phyloP scores from a whole-genome alignment of 83 land plant species.

The Thuja plicata region DNA sequence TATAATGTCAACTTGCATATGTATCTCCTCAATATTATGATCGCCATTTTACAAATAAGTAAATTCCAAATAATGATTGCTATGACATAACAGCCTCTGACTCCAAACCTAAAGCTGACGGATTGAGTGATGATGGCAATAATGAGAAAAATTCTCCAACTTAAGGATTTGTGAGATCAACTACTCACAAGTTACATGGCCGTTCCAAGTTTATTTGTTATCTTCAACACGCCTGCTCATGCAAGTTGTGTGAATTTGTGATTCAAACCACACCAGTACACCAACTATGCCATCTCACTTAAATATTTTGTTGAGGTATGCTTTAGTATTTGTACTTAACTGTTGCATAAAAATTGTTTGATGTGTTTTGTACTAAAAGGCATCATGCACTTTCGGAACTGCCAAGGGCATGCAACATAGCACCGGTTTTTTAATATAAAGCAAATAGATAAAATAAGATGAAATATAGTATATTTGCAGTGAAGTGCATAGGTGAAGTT shows the following conservation, averaged over 20 bases:
- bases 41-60: background rate
- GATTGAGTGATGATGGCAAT: background rate
- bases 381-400: background rate
- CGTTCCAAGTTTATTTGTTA: background rate
- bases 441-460: background rate
- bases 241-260: background rate
- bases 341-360: too few relatives aligned
- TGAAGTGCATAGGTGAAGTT: background rate
- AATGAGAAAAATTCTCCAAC: background rate
- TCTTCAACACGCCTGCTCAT: background rate
- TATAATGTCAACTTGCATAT: background rate
- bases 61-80: background rate
- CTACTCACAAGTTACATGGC: background rate
- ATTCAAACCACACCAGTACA: too few relatives aligned
- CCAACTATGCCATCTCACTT: too few relatives aligned
- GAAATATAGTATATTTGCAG: background rate
- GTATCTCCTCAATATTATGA: background rate
- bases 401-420: background rate
- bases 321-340: too few relatives aligned
- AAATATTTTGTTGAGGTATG: too few relatives aligned
- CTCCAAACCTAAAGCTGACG: background rate
- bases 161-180: background rate
- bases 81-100: background rate
- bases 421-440: background rate
- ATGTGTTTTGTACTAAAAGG: background rate